Conservation (phyloP, 2,329 filamentous ascomycete species). For the Teratosphaeria pseudoeucalypti region DNA sequence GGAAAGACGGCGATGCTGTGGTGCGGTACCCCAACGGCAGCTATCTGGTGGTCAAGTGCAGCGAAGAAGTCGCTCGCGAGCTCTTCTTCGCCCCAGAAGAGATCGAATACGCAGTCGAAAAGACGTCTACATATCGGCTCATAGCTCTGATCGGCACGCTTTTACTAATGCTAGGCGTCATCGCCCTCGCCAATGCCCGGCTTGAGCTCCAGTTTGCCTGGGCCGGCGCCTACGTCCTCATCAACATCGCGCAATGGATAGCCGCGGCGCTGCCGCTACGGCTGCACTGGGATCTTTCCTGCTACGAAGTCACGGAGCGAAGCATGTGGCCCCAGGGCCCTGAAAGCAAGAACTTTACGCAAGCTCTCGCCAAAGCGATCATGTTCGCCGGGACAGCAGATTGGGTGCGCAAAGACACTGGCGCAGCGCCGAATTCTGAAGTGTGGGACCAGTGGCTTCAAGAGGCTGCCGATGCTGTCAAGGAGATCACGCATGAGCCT, state of each 20-base stretch:
- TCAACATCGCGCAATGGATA: constrained; percentile 42
- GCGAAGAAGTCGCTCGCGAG: constrained; percentile 41
- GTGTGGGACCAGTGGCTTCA: constrained; percentile 18
- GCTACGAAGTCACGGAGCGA: constrained; percentile 32
- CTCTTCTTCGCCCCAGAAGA: constrained; percentile 43
- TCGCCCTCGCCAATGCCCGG: constrained; percentile 40
- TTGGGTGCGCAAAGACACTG: constrained; percentile 29
- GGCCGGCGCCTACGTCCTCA: constrained; percentile 40
- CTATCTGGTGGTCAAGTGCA: constrained; percentile 40
- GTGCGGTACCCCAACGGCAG: constrained; percentile 42
- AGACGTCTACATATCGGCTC: constrained; percentile 33
- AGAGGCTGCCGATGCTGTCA: constrained; percentile 9
- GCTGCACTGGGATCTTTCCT: constrained; percentile 39
- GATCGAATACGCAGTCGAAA: constrained; percentile 36
- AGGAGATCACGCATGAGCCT: neutral
- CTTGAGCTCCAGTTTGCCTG: constrained; percentile 39
- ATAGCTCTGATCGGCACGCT: constrained; percentile 41
- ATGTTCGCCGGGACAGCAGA: constrained; percentile 33
- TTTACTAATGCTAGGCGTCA: constrained; percentile 44
- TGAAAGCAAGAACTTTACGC: constrained; percentile 33
- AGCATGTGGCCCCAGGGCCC: constrained; percentile 22
- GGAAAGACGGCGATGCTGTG: constrained; percentile 30
- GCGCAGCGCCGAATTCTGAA: constrained; percentile 12
- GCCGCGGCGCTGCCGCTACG: constrained; percentile 39
- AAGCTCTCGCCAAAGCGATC: constrained; percentile 41